Evolutionary conservation across 306 rosid species (phyloP), one percentile per base, ranked within the genome.

Genomic region (Canavalia ensiformis): DNA sequence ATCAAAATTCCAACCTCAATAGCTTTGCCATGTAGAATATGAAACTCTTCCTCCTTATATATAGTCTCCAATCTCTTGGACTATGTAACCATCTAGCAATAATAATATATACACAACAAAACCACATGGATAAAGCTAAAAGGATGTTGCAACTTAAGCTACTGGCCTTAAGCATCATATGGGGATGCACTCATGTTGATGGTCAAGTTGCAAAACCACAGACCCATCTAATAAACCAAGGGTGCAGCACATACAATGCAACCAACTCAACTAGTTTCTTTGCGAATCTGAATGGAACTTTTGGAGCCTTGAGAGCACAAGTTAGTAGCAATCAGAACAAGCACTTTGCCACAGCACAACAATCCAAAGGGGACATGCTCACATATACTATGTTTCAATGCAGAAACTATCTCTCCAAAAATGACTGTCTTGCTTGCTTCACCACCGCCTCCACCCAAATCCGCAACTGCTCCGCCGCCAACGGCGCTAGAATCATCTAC

Each of bases 401-500:
- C 35, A 74, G 94, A 45, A 82, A 84, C 58, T 88, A 90, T 52
- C 90, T 90, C 50, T 83, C 92, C 13, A 4, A 4, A 0, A 78
- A 77, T 0, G 92, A 90, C 45, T 90, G 94, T 25, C 4, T 73
- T 1, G 81, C 71, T 47, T 90, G 94, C 79, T 90, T 87, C 57
- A 3, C 74, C 7, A 62, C 64, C 0, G 90, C 92, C 1, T 72
- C 70, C 7, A 12, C 76, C 7, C 74, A 85, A 59, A 87, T 90
- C 34, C 89, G 86, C 35, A 87, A 82, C 64, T 88, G 92, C 77
- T 86, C 88, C 0, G 80, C 77, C 8, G 66, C 85, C 58, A 89
- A 86, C 35, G 94, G 94, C 3, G 94, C 86, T 8, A 90, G 89
- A 1, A 68, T 87, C 80, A 68, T 88, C 83, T 91, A 89, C 11